A percentile compares a stretch with the other conserved stretches of the same genome.
These are phyloP conservation scores for Alloteropsis semialata DNA, from an alignment of 176 grass and related monocot genomes.

Conservation along the genomic window DNA sequence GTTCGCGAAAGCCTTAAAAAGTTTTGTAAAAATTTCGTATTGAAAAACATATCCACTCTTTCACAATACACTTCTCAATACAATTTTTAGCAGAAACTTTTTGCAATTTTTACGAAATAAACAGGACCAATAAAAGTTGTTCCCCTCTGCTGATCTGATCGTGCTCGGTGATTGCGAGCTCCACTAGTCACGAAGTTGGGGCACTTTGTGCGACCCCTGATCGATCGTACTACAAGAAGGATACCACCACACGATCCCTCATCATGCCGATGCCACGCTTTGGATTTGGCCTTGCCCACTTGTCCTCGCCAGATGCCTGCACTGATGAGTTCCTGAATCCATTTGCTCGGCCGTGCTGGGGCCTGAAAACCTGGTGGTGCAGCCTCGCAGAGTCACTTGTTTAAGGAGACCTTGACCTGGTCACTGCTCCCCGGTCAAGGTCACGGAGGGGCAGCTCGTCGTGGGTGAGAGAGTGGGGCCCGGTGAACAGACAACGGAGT, in stretches of 20 bases:
- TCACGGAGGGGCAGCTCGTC: neutral
- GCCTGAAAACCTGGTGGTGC: neutral
- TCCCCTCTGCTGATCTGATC: no score
- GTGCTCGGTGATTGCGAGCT: neutral
- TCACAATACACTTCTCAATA: no score
- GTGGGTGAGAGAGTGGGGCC: no score
- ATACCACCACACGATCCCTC: neutral
- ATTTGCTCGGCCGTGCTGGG: neutral
- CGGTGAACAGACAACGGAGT: neutral
- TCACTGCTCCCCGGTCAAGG: neutral
- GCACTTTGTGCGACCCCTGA: neutral
- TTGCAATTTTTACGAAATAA: no score
- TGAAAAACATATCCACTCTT: no score
- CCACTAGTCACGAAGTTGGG: neutral
- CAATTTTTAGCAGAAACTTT: no score
- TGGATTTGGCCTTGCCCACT: neutral
- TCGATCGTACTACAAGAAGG: neutral
- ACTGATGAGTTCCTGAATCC: neutral
- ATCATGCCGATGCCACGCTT: neutral
- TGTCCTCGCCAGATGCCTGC: neutral
- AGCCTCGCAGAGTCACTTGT: neutral
- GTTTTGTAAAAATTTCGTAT: no score
- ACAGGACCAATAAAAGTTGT: no score
- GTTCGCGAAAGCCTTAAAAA: no score
- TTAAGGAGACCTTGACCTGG: slow-evolving; percentile 22